Percentiles rank a stretch among this genome's conserved stretches.
Conservation (phyloP, 2,329 filamentous ascomycete species). For the Diplocarpon rosae region DNA sequence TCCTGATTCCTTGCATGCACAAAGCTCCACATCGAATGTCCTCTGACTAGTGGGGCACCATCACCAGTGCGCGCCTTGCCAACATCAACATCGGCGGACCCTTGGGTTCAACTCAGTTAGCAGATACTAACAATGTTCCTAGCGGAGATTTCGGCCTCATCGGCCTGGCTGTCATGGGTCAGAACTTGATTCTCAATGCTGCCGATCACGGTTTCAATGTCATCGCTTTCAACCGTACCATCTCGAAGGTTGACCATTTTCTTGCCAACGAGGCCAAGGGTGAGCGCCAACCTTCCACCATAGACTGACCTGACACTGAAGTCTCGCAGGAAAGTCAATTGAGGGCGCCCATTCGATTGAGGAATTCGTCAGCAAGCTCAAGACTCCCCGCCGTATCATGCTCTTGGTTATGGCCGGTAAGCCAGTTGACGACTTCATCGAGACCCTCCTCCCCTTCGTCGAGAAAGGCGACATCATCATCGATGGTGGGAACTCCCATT, state of each 20-base stretch:
- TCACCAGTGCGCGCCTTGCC: constrained; percentile 58
- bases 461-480: constrained; percentile 95
- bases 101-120: background rate
- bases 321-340: constrained; percentile 65
- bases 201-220: constrained; percentile 92
- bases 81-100: constrained; percentile 55
- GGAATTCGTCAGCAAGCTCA: constrained; percentile 94
- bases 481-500: constrained; percentile 98
- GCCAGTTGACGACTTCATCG: constrained; percentile 98
- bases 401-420: constrained; percentile 97
- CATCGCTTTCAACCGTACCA: constrained; percentile 96
- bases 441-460: constrained; percentile 76
- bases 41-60: constrained; percentile 22
- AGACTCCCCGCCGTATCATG: constrained; percentile 95
- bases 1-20: too few species aligned
- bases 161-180: constrained; percentile 82
- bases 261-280: constrained; percentile 82
- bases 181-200: constrained; percentile 85
- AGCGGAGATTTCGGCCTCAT: constrained; percentile 75
- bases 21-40: background rate
- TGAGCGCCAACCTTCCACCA: constrained; percentile 25
- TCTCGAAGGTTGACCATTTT: constrained; percentile 95
- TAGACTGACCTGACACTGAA: constrained; percentile 7
- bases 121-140: constrained; percentile 19
- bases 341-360: constrained; percentile 86